Base-by-base conservation (phyloP, 768 basidiomycete species). In the Termitomyces sp. region DNA sequence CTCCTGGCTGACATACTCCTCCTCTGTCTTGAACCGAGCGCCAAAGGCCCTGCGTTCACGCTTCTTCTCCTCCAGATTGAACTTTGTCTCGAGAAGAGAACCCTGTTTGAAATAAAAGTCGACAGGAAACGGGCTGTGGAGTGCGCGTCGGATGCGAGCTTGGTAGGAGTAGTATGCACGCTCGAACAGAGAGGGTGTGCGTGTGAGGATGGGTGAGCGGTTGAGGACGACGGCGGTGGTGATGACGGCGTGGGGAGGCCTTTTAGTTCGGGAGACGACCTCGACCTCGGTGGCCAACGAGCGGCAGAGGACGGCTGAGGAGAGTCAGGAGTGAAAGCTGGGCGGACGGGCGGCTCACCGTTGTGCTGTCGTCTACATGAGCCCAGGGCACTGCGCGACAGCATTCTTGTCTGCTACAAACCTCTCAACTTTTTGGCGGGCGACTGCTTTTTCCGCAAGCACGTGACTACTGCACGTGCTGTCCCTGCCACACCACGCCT, bases 61-160 rank as follows among this genome's bases (percentile, higher is more conserved):
- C 58, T 79, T 75, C 45, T 83, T 81, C 65, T 95, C 89, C 67
- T 94, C 89, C 49, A 83, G 71, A 47, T 79, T 85, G 72, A 93
- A 96, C 38, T 89, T 82, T 14, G 85, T 84, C 69, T 95, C 89
- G 31, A 95, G 81, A 16, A 91, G 77, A 0, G 94, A 90, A 9
- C 95, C 95, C 49, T 86, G 86, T 73, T 94, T 94, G 81, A 96
- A 96, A 75, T 95, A 98, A 73, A 96, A 93, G 46, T 94, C 87
- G 57, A 83, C 78, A 17, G 95, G 91, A 69, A 93, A 87, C 0
- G 95, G 95, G 63, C 92, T 92, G 68, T 89, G 88, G 47, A 98
- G 75, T 3, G 94, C 88, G 62, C 91, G 87, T 65, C 86, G 83
- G 66, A 98, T 82, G 42, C 91, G 86, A 9, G 83, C 77, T 68